Conservation (phyloP, 179 eudicot species). For the Beta lomatogona region DNA sequence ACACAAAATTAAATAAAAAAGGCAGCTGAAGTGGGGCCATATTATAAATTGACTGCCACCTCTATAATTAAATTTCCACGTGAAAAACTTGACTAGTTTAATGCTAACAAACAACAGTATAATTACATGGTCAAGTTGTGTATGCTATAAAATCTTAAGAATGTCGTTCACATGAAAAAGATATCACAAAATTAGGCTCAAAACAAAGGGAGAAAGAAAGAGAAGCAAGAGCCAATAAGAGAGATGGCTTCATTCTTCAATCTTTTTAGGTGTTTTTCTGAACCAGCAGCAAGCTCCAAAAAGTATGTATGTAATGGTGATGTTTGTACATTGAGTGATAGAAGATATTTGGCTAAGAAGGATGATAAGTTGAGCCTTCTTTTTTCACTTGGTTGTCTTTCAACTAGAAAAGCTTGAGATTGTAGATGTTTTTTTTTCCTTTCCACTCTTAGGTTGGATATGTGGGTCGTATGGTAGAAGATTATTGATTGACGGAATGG, state of each 20-base stretch:
- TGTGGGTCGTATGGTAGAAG: neutral
- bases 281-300: slow-evolving; percentile 25
- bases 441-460: neutral
- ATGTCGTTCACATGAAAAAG: neutral
- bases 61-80: slow-evolving; percentile 12
- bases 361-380: slow-evolving; percentile 33
- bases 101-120: neutral
- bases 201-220: neutral
- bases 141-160: slow-evolving; percentile 8
- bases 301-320: slow-evolving; percentile 39
- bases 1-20: neutral
- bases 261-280: slow-evolving; percentile 33
- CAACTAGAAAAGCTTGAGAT: slow-evolving; percentile 17
- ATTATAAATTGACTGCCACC: slow-evolving; percentile 7
- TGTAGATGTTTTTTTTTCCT: neutral
- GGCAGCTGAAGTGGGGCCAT: slow-evolving; percentile 23
- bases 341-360: slow-evolving; percentile 17
- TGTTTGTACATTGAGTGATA: slow-evolving; percentile 28
- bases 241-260: slow-evolving; percentile 31
- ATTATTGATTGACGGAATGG: neutral
- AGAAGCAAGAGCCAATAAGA: neutral
- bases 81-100: slow-evolving; percentile 14
- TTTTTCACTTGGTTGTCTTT: slow-evolving; percentile 16
- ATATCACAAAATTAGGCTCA: neutral
- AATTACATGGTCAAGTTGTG: slow-evolving; percentile 5